Conservation (phyloP, 2,329 filamentous ascomycete genomes). For the Alternaria gansuensis region DNA sequence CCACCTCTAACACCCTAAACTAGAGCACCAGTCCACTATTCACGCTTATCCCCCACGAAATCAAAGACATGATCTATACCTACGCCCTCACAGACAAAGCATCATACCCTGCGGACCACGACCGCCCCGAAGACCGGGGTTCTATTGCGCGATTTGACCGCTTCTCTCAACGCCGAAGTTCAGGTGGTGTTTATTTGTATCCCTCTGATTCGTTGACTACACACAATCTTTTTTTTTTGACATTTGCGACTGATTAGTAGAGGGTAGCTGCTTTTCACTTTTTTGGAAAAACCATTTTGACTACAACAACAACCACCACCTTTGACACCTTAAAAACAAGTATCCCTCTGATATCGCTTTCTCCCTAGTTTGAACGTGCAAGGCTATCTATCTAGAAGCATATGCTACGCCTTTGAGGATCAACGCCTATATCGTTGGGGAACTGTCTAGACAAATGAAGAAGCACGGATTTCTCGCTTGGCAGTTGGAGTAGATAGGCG, state of each 20-base stretch:
- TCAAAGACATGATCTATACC: conserved; percentile 30
- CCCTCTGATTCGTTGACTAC: too few relatives aligned
- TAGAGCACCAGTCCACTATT: conserved; percentile 27
- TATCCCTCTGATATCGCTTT: conserved; percentile 20
- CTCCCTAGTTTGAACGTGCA: conserved; percentile 30
- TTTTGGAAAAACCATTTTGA: too few relatives aligned
- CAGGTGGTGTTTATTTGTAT: background rate
- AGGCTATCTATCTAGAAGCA: conserved; percentile 35
- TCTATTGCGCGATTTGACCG: background rate
- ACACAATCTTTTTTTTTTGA: too few relatives aligned
- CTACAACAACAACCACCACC: too few relatives aligned
- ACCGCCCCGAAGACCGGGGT: background rate
- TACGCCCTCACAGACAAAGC: conserved; percentile 26
- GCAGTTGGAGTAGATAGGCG: conserved; percentile 29
- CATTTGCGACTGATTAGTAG: too few relatives aligned
- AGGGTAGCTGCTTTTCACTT: too few relatives aligned
- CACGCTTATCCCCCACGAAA: conserved; percentile 25
- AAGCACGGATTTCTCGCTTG: conserved; percentile 17
- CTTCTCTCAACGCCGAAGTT: background rate
- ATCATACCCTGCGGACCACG: conserved; percentile 12
- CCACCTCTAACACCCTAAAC: background rate
- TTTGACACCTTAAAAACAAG: too few relatives aligned
- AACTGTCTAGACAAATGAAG: background rate
- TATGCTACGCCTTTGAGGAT: conserved; percentile 25
- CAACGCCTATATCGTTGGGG: conserved; percentile 16